Evolutionary conservation across 352 stramenopile species (phyloP).

Genomic region (Globisporangium ultimum): DNA sequence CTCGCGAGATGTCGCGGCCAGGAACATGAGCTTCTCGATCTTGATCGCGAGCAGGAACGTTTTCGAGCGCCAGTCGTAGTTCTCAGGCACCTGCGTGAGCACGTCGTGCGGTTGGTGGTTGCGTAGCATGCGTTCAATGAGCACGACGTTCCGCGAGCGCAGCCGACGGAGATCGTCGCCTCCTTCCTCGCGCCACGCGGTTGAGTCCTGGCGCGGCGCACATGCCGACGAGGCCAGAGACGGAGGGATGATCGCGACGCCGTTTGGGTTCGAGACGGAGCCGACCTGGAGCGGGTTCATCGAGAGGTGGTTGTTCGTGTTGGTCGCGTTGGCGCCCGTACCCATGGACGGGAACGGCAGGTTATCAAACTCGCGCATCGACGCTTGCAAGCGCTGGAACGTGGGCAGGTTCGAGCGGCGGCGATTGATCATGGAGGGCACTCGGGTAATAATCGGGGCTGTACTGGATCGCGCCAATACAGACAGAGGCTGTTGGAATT

Average conservation of each 20-base stretch:
- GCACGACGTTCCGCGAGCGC: slow-evolving; percentile 46
- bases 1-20: slow-evolving; percentile 43
- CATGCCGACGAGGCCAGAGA: slow-evolving; percentile 5
- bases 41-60: slow-evolving; percentile 67
- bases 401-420: slow-evolving; percentile 22
- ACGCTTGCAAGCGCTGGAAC: slow-evolving; percentile 49
- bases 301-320: slow-evolving; percentile 3
- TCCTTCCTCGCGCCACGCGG: slow-evolving; percentile 9
- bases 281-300: slow-evolving; percentile 7
- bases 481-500: not conserved
- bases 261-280: slow-evolving; percentile 7
- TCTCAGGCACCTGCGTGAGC: slow-evolving; percentile 61
- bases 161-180: slow-evolving; percentile 30
- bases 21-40: slow-evolving; percentile 66
- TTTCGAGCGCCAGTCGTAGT: slow-evolving; percentile 62
- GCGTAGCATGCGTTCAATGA: slow-evolving; percentile 60
- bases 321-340: slow-evolving; percentile 12
- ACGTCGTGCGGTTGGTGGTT: slow-evolving; percentile 60
- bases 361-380: slow-evolving; percentile 46
- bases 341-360: slow-evolving; percentile 15
- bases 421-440: slow-evolving; percentile 46
- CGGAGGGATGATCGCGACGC: slow-evolving; percentile 5
- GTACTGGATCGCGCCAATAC: not conserved
- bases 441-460: not conserved
- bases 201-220: not conserved